Conservation (phyloP, 2,329 filamentous ascomycete species). For the Cercospora zeina region DNA sequence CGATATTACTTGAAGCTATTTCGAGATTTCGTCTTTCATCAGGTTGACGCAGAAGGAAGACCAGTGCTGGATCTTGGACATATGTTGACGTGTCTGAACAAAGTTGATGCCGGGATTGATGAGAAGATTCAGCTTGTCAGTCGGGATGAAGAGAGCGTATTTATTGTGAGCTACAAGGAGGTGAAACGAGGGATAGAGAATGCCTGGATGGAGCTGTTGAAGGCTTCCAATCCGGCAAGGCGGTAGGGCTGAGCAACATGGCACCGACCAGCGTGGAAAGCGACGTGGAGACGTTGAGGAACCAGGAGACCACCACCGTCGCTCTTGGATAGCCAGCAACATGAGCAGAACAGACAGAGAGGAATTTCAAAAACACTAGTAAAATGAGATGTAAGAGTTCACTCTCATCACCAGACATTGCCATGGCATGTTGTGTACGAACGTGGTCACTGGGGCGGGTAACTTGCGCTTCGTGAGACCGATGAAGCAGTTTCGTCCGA, state of each 20-base stretch:
- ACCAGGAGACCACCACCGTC: background rate
- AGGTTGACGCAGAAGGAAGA: slow-evolving; percentile 80
- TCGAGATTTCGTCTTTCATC: slow-evolving; percentile 95
- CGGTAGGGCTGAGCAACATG: slow-evolving; percentile 10
- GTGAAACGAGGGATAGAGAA: slow-evolving; percentile 67
- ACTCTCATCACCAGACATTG: too few species aligned
- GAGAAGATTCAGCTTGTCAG: slow-evolving; percentile 84
- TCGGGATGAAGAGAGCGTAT: slow-evolving; percentile 84
- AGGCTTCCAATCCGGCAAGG: slow-evolving; percentile 28
- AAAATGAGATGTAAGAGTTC: background rate
- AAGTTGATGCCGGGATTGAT: slow-evolving; percentile 84
- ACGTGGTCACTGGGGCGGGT: background rate
- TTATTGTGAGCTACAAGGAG: slow-evolving; percentile 88
- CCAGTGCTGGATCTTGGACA: slow-evolving; percentile 85
- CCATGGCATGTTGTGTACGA: background rate
- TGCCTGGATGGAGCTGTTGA: slow-evolving; percentile 59
- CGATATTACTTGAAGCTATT: slow-evolving; percentile 93
- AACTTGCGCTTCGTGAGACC: background rate
- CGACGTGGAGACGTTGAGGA: background rate
- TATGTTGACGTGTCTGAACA: slow-evolving; percentile 83
- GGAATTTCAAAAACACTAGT: slow-evolving; percentile 8
- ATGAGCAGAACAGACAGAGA: background rate
- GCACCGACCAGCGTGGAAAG: background rate
- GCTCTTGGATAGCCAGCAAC: slow-evolving; percentile 6
- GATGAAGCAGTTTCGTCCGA: background rate